Evolutionary conservation across 2,329 filamentous ascomycete species (phyloP).

Genomic region (Coniella vitis): DNA sequence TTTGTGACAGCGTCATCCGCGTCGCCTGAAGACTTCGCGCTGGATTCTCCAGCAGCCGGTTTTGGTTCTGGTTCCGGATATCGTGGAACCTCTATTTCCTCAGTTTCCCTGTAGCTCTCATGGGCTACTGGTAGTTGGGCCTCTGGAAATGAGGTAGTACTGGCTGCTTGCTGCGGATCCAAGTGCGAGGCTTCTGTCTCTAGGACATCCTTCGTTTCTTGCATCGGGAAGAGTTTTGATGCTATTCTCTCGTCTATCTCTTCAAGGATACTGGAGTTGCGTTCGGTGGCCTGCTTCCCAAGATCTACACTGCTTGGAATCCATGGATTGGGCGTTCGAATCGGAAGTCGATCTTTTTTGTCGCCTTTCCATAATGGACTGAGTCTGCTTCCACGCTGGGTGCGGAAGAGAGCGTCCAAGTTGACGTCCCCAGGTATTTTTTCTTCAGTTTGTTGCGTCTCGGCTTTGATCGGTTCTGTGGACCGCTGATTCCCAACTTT

Average conservation of each 20-base stretch:
- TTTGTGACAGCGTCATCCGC: constrained; percentile 4
- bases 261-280: constrained; percentile 4
- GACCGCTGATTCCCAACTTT: background rate
- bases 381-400: constrained; percentile 8
- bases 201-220: background rate
- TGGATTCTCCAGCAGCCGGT: background rate
- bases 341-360: constrained; percentile 1
- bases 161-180: background rate
- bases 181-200: background rate
- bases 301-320: constrained; percentile 4
- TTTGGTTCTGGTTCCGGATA: background rate
- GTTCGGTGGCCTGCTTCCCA: background rate
- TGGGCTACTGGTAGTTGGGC: background rate
- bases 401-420: constrained; percentile 12
- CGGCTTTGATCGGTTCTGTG: background rate
- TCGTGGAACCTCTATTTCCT: background rate
- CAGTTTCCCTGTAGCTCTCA: constrained; percentile 1
- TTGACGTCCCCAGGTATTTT: constrained; percentile 7
- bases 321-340: background rate
- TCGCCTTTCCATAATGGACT: constrained; percentile 14
- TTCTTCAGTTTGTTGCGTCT: background rate
- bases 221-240: background rate
- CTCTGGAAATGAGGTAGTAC: background rate
- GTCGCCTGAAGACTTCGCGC: background rate
- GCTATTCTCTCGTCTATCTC: background rate